Base-by-base conservation (phyloP, 129 eudicot species). In the Pseudognaphalium luteoalbum region DNA sequence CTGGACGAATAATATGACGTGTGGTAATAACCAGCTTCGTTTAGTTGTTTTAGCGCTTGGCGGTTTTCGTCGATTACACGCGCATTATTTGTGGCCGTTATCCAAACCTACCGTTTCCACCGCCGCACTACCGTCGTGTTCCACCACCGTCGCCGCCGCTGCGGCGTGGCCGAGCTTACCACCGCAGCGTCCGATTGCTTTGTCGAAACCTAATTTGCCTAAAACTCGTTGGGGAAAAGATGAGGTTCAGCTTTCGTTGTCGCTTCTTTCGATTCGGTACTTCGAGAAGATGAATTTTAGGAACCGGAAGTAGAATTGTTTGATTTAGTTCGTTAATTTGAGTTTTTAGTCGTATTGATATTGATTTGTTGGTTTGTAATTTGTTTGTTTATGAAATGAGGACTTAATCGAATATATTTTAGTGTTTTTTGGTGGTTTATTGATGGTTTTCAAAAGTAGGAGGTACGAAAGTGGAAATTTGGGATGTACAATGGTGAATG, bases 181-280 rank as follows among this genome's bases (percentile, higher is more conserved):
- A 17, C 80, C 85, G 54, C 50, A 42, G 20, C 84, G 78, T 68
- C 29, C 83, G n/a, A 68, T 77, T 35, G 78, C 52, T 30, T 67
- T 83, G 81, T 75, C 78, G 74, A 77, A 63, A 19, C 71, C 81
- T 50, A 42, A 42, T 42, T 42, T 11, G 70, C 79, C 65, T 50
- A 85, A 81, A 51, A 86, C 85, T 29, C 87, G 95, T 61, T 90
- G 96, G 96, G 98, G 98, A 14, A 92, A 88, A 83, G 98, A 92
- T 44, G 98, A 92, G 89, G 92, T 90, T 75, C 83, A 90, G 52
- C 84, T 92, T 15, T 92, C 96, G 20, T 83, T 90, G 3, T 90
- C 94, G 32, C 83, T 92, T 62, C 90, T 92, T n/a, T 90, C 96
- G 22, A 92, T 92, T 69, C 84, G 90, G 75, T 90, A 83, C 74